These are phyloP conservation scores for Podospora didyma DNA, from an alignment of 495 filamentous ascomycete species.

Conservation along the genomic window DNA sequence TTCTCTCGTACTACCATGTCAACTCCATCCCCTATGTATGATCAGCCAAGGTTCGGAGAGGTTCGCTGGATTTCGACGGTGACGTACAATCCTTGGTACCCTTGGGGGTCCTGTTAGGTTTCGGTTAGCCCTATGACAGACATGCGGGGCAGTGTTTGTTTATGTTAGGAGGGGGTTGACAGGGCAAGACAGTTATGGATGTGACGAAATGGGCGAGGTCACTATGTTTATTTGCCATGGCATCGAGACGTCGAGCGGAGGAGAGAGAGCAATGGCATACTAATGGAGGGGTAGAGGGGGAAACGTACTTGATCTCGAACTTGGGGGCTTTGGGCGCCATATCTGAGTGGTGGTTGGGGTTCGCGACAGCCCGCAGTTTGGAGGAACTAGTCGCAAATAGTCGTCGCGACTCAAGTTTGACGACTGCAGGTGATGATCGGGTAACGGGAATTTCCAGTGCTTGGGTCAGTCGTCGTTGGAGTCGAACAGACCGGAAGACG, in stretches of 20 bases:
- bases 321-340: conserved; percentile 41
- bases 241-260: neutral
- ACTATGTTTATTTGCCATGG: neutral
- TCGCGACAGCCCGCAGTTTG: neutral
- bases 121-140: neutral
- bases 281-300: neutral
- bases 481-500: conserved; percentile 23
- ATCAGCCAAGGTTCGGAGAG: conserved; percentile 7
- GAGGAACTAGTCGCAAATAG: conserved; percentile 3
- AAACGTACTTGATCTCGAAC: conserved; percentile 41
- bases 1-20: conserved; percentile 25
- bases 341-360: conserved; percentile 8
- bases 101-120: conserved; percentile 25
- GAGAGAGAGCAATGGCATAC: neutral
- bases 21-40: conserved; percentile 55
- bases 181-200: neutral
- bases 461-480: conserved; percentile 16
- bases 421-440: neutral
- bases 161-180: neutral
- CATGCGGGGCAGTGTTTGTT: neutral
- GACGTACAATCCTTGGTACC: conserved; percentile 20
- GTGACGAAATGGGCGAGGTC: neutral
- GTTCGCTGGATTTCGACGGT: conserved; percentile 9
- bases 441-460: neutral
- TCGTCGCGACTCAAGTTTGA: conserved; percentile 1